Evolutionary conservation across 73 alveolate genomes (phyloP).

Genomic region (Breviolum minutum): DNA sequence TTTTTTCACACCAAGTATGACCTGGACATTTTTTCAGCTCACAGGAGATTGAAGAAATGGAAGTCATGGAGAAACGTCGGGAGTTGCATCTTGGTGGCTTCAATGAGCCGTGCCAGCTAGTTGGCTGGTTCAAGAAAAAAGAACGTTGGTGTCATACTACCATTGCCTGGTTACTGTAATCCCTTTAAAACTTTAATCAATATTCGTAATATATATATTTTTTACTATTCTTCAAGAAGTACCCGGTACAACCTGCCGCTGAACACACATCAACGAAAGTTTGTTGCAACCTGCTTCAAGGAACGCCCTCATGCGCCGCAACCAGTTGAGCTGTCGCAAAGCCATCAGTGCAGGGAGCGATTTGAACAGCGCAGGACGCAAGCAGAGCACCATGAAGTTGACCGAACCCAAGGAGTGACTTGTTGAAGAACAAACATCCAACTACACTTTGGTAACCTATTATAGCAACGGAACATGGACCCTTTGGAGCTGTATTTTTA

Average conservation of each 20-base stretch:
- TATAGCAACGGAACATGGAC: too few species aligned
- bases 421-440: neutral
- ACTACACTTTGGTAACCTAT: neutral
- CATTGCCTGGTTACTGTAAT: too few species aligned
- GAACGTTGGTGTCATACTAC: too few species aligned
- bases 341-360: constrained; percentile 12
- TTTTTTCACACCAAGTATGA: too few species aligned
- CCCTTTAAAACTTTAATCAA: too few species aligned
- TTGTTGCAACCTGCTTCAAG: neutral
- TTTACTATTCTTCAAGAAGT: too few species aligned
- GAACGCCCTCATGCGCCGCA: constrained; percentile 39
- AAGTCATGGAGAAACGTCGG: constrained; percentile 33
- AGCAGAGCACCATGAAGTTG: constrained; percentile 52
- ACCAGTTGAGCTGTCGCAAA: constrained; percentile 37
- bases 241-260: too few species aligned
- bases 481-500: too few species aligned
- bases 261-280: too few species aligned
- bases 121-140: too few species aligned
- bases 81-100: neutral
- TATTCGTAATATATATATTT: too few species aligned
- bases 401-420: constrained; percentile 48
- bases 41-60: constrained; percentile 37
- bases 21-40: too few species aligned
- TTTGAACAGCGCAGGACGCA: constrained; percentile 49
- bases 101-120: neutral